Evolutionary conservation across 2,329 filamentous ascomycete genomes (phyloP), one percentile per base, ranked within the genome.

Genomic region (Monilinia laxa): DNA sequence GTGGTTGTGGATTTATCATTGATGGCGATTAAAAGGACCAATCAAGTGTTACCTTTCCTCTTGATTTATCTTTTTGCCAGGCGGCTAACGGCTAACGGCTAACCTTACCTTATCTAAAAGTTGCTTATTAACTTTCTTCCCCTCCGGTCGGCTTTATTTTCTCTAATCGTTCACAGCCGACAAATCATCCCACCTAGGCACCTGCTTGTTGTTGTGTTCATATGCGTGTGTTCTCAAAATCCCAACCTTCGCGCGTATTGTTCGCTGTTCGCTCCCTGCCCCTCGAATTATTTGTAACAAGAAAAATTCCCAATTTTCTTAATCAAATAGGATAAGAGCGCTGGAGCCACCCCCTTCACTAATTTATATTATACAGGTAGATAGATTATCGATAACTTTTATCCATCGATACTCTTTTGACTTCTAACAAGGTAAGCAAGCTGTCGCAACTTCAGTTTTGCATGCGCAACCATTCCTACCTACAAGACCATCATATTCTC

Each of bases 221-320:
- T 20, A 20, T 54, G 31, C 52, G 18, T 54, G 40, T n/a, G 25
- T 59, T 59, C 57, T 51, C 25, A 35, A 35, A 59, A 20, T 18
- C 42, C 57, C 57, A 54, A 54, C 18, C 28, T 31, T 16, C 45
- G 25, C 40, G 57, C 57, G 11, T 38, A 49, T 62, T 38, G 20
- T 53, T 49, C n/a, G 20, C 64, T 16, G 20, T 38, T 65, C 49
- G 20, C 49, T 54, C 64, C 56, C 56, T 62, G 56, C 64, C 64
- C 53, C 58, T 47, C 45, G 20, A 62, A 23, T 60, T 47, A 35
- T 38, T 65, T 65, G 63, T 59, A 49, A 52, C 59, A 28, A 28
- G 11, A 60, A 53, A 60, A 65, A 45, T 60, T 59, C 45, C 54
- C 64, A 65, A 42, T 60, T 65, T 40, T 62, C n/a, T 42, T 60